Evolutionary conservation across 2,329 filamentous ascomycete genomes (phyloP), one percentile per base, ranked within the genome.

Genomic region (Clonostachys byssicola): DNA sequence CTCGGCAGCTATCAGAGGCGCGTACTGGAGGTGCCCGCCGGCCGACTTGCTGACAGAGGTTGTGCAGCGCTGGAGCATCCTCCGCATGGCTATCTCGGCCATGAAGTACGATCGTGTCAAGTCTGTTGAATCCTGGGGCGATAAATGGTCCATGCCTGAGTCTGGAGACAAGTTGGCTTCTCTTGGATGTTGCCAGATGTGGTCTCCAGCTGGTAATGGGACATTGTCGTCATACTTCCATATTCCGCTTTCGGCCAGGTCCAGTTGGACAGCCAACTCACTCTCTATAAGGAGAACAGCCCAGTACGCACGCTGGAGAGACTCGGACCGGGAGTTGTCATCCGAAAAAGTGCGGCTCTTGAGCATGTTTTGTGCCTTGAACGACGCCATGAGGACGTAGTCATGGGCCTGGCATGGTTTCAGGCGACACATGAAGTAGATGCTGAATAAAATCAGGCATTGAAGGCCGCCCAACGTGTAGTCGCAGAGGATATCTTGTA

Each of bases 11-110:
- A 63, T 51, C 35, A 51, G 48, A 5, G 60, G 59, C 13, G 60
- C 56, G 42, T 62, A 58, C 10, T 44, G 42, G 43, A 54, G 47
- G 38, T 52, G 35, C 35, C 50, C 49, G 13, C 53, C 42, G 23
- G 50, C 40, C 16, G 55, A 38, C 48, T 45, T 43, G 46, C 56
- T 17, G n/a, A 56, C 50, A 3, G 56, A 51, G 5, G 56, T 55
- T 36, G 52, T 57, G 49, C 58, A 61, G 8, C 60, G 60, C 20
- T 60, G 56, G 5, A 61, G 54, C 57, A 62, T 60, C 13, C 57
- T 55, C 16, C 59, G 47, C 59, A 62, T 63, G 10, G 60, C 52
- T 20, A 62, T 62, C 43, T 57, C 14, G 17, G 36, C 36, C 14
- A 39, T n/a, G 14, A 39, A 18, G 36, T 39, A 39, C 10, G 36